A percentile compares a stretch with the other conserved stretches of the same genome.
phyloP scores from a whole-genome alignment of 2,329 filamentous ascomycete genomes.

The Dactylellina leptospora region DNA sequence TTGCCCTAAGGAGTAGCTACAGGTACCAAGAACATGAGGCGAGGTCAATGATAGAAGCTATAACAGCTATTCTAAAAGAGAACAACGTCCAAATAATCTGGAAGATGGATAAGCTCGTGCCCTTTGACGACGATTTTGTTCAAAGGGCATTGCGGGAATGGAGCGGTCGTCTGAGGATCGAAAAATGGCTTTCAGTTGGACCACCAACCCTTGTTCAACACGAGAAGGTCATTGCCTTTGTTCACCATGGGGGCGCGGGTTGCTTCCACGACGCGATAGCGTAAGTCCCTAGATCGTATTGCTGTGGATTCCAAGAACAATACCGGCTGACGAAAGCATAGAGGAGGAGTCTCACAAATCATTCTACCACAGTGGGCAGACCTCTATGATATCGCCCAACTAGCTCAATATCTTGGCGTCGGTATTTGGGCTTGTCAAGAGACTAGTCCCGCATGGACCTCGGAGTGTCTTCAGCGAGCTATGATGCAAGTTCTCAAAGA shows the following conservation, averaged over 20 bases:
- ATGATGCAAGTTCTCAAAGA: background rate
- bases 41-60: slow-evolving; percentile 56
- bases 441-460: background rate
- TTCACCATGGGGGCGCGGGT: slow-evolving; percentile 8
- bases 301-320: background rate
- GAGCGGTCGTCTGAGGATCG: slow-evolving; percentile 3
- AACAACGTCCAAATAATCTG: slow-evolving; percentile 59
- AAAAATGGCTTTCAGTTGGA: slow-evolving; percentile 1
- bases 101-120: slow-evolving; percentile 55
- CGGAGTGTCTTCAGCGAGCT: background rate
- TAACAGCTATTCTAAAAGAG: slow-evolving; percentile 55
- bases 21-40: slow-evolving; percentile 56
- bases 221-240: slow-evolving; percentile 2
- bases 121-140: background rate
- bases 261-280: slow-evolving; percentile 4
- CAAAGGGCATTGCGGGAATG: background rate
- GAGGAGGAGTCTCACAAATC: background rate
- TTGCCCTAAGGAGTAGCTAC: slow-evolving; percentile 57
- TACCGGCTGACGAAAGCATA: no score
- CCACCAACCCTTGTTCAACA: slow-evolving; percentile 1
- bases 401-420: background rate
- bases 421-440: slow-evolving; percentile 5
- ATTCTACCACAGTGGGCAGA: slow-evolving; percentile 1
- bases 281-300: background rate
- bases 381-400: background rate